Evolutionary conservation across 2,329 filamentous ascomycete genomes (phyloP).

Genomic region (Alternaria ventricosa): DNA sequence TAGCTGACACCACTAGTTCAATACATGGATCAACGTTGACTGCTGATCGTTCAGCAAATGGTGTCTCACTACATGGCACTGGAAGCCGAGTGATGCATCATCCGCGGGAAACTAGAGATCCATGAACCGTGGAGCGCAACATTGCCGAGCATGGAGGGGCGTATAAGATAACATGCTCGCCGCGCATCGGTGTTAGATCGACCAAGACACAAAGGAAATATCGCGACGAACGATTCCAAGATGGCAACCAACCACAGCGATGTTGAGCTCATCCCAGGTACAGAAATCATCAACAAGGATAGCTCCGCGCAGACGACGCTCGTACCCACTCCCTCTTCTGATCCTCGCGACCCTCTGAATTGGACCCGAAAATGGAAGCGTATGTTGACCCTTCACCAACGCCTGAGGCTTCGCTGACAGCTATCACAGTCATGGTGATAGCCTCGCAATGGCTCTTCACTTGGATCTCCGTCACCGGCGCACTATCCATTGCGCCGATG

Average conservation of each 20-base stretch:
- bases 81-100: not conserved
- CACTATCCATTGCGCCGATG: constrained; percentile 53
- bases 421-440: constrained; percentile 40
- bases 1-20: not conserved
- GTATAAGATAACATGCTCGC: not conserved
- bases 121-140: not conserved
- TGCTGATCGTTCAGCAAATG: constrained; percentile 2
- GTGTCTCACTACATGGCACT: not conserved
- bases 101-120: not conserved
- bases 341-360: constrained; percentile 47
- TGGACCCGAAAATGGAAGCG: constrained; percentile 46
- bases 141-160: not conserved
- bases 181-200: not conserved
- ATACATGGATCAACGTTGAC: not conserved
- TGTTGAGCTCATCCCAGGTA: constrained; percentile 37
- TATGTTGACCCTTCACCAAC: constrained; percentile 11
- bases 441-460: constrained; percentile 51
- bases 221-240: not conserved
- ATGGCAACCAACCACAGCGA: constrained; percentile 20
- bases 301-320: constrained; percentile 31
- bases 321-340: constrained; percentile 39
- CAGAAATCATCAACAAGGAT: constrained; percentile 35
- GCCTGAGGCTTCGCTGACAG: not conserved
- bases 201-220: not conserved
- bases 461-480: constrained; percentile 53